Evolutionary conservation across 2,329 filamentous ascomycete genomes (phyloP).

Genomic region (Neonectria sp.): DNA sequence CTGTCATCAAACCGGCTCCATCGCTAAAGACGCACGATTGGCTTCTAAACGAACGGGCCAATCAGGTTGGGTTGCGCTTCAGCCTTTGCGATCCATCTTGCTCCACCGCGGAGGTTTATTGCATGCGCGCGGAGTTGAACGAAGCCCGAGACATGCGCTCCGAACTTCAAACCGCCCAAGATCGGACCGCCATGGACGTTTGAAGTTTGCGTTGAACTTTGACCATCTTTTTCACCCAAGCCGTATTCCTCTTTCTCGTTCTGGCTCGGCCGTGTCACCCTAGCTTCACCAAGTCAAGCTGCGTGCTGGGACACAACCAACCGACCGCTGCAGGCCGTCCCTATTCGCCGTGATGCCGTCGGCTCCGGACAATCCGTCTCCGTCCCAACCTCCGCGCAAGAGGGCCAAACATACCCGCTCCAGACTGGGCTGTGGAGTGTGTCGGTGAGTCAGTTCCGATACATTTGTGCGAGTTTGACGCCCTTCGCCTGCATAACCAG

Average conservation of each 20-base stretch:
- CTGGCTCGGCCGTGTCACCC: neutral
- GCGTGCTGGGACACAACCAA: neutral
- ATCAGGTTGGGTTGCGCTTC: neutral
- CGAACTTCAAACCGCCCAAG: neutral
- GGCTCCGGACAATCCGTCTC: constrained; percentile 2
- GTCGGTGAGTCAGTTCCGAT: constrained; percentile 29
- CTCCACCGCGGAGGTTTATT: constrained; percentile 16
- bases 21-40: constrained; percentile 20
- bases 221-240: neutral
- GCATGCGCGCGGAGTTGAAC: neutral
- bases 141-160: constrained; percentile 3
- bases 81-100: neutral
- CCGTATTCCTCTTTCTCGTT: neutral
- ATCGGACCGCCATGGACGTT: neutral
- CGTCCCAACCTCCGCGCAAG: constrained; percentile 28
- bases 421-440: constrained; percentile 39
- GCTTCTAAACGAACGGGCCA: constrained; percentile 37
- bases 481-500: neutral
- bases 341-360: constrained; percentile 4
- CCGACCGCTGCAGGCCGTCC: neutral
- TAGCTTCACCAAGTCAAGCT: neutral
- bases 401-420: constrained; percentile 39
- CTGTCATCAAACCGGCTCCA: constrained; percentile 8
- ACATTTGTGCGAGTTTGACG: neutral
- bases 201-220: neutral